Conservation (phyloP, 2,329 filamentous ascomycete genomes). For the Rhynchosporium agropyri region DNA sequence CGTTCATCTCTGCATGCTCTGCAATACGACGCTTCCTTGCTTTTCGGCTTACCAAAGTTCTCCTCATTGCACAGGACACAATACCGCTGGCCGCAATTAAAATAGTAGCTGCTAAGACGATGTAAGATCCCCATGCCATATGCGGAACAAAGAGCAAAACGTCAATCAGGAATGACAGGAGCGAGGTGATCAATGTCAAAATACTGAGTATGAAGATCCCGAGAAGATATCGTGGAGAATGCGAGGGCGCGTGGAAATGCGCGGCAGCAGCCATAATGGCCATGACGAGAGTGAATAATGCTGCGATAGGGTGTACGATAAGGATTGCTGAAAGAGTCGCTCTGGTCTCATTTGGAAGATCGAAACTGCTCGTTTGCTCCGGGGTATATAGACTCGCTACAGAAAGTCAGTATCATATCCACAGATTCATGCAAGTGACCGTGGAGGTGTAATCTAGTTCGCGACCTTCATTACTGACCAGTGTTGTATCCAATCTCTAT, state of each 20-base stretch:
- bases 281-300: slow-evolving; percentile 82
- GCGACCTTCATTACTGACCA: slow-evolving; percentile 56
- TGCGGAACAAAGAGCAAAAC: slow-evolving; percentile 94
- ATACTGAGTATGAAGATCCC: slow-evolving; percentile 84
- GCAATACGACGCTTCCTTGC: slow-evolving; percentile 89
- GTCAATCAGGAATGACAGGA: slow-evolving; percentile 90
- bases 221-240: slow-evolving; percentile 87
- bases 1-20: slow-evolving; percentile 96
- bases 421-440: neutral
- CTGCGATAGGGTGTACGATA: slow-evolving; percentile 89
- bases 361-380: slow-evolving; percentile 50
- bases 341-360: slow-evolving; percentile 55
- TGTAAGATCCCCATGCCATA: slow-evolving; percentile 89
- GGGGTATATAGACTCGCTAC: slow-evolving; percentile 37
- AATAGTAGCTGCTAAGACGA: slow-evolving; percentile 87
- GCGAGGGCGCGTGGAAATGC: slow-evolving; percentile 84
- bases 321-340: slow-evolving; percentile 81
- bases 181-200: slow-evolving; percentile 78
- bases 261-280: slow-evolving; percentile 77
- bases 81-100: slow-evolving; percentile 80
- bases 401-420: slow-evolving; percentile 22
- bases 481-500: slow-evolving; percentile 85
- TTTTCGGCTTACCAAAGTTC: slow-evolving; percentile 87
- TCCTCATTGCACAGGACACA: slow-evolving; percentile 91
- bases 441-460: neutral